phyloP scores from a whole-genome alignment of 2,329 filamentous ascomycete genomes.

The Stachybotrys chartarum region DNA sequence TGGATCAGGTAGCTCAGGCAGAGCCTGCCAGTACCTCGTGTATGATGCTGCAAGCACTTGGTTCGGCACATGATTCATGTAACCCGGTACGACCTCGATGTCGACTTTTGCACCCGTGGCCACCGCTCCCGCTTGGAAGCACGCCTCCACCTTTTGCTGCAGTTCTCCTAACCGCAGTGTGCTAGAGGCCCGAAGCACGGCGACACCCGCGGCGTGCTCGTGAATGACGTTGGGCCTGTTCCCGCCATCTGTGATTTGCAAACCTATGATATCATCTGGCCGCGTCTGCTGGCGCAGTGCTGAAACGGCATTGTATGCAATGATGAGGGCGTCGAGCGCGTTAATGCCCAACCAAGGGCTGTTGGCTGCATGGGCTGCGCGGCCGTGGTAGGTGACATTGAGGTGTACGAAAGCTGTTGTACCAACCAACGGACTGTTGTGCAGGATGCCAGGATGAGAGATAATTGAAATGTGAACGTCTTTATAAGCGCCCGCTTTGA shows the following conservation, averaged over 20 bases:
- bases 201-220: constrained; percentile 32
- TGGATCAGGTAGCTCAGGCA: constrained; percentile 19
- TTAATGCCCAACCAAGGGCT: constrained; percentile 54
- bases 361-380: constrained; percentile 47
- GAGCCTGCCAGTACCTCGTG: constrained; percentile 33
- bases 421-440: constrained; percentile 39
- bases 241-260: constrained; percentile 46
- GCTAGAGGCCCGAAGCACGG: constrained; percentile 16
- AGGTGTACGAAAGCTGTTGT: constrained; percentile 44
- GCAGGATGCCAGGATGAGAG: constrained; percentile 26
- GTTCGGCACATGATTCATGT: constrained; percentile 49
- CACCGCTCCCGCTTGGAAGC: constrained; percentile 29
- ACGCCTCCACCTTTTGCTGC: constrained; percentile 31
- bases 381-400: constrained; percentile 44
- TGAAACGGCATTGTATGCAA: constrained; percentile 39
- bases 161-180: constrained; percentile 19
- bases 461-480: constrained; percentile 23
- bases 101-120: constrained; percentile 40
- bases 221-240: constrained; percentile 50
- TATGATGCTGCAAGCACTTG: constrained; percentile 37
- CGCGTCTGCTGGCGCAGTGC: constrained; percentile 49
- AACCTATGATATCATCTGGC: constrained; percentile 41
- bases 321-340: constrained; percentile 49
- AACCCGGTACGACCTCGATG: constrained; percentile 30
- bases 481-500: constrained; percentile 35